Conservation (phyloP, 495 filamentous ascomycete species). For the Parachaetomium inaequale region DNA sequence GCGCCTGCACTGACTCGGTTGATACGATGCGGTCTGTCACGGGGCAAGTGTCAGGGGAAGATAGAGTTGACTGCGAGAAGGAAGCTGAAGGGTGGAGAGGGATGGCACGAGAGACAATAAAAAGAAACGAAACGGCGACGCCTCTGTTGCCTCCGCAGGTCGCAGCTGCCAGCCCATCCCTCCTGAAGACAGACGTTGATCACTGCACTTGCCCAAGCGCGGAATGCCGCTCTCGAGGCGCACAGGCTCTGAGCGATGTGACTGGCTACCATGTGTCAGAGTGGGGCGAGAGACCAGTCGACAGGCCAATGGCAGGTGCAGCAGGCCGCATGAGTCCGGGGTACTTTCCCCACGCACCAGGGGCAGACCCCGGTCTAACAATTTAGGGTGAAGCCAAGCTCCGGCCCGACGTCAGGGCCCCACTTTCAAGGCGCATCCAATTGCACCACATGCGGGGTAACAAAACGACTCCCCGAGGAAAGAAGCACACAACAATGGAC, state of each 20-base stretch:
- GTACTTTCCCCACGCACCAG: slow-evolving; percentile 6
- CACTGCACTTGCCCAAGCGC: neutral
- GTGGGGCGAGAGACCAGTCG: neutral
- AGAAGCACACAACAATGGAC: neutral
- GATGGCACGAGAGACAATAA: neutral
- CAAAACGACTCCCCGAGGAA: neutral
- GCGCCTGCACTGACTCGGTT: slow-evolving; percentile 20
- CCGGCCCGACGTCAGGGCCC: slow-evolving; percentile 28
- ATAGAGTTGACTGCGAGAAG: slow-evolving; percentile 2
- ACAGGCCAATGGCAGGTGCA: slow-evolving; percentile 25
- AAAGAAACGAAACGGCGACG: neutral
- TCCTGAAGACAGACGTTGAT: neutral
- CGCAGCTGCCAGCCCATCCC: neutral
- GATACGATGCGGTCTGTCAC: neutral
- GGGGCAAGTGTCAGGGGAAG: neutral
- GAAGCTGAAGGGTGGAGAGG: neutral
- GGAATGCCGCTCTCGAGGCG: neutral
- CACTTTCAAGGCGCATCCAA: slow-evolving; percentile 18
- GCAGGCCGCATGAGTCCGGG: slow-evolving; percentile 1
- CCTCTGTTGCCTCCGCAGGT: neutral
- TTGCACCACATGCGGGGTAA: slow-evolving; percentile 31
- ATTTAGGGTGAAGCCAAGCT: slow-evolving; percentile 22
- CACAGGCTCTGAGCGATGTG: neutral
- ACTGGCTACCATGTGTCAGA: slow-evolving; percentile 22
- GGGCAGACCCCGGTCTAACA: slow-evolving; percentile 17